These are phyloP conservation scores for Aspergillus carbonarius DNA, from an alignment of 2,329 filamentous ascomycete genomes.

Conservation along the genomic window DNA sequence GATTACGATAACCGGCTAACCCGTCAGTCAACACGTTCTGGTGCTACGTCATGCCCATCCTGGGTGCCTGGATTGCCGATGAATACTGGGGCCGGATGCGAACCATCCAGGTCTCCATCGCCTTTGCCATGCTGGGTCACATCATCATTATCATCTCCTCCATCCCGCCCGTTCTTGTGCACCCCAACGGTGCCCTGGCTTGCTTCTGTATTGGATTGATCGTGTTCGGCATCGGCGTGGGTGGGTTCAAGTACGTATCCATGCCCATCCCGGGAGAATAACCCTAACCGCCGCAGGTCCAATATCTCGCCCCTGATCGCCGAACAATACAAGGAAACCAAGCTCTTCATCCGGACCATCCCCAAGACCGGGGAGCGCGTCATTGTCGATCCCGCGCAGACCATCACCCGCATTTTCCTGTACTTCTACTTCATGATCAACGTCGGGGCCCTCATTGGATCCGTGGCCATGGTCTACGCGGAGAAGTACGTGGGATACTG, in stretches of 20 bases:
- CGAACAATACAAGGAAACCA: conserved; percentile 64
- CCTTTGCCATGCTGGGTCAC: conserved; percentile 66
- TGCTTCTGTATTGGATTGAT: conserved; percentile 65
- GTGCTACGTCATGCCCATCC: conserved; percentile 60
- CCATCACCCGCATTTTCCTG: conserved; percentile 66
- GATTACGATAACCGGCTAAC: background rate
- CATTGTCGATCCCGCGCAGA: conserved; percentile 68
- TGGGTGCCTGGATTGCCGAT: conserved; percentile 66
- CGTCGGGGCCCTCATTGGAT: conserved; percentile 60
- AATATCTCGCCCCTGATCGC: conserved; percentile 72
- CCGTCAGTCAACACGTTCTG: conserved; percentile 60
- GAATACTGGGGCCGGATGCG: conserved; percentile 68
- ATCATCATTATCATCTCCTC: conserved; percentile 66
- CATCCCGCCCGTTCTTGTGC: conserved; percentile 62
- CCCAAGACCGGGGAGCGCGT: conserved; percentile 62
- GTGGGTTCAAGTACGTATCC: conserved; percentile 66
- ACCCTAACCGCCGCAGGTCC: conserved; percentile 36
- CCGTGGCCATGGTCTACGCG: conserved; percentile 68
- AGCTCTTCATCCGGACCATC: conserved; percentile 55
- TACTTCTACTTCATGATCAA: conserved; percentile 74
- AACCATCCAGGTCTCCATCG: conserved; percentile 67
- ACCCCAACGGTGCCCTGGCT: conserved; percentile 58
- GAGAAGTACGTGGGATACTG: conserved; percentile 77
- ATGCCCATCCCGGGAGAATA: background rate
- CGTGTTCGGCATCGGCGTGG: conserved; percentile 70